Evolutionary conservation across 139 green algal genomes (phyloP).

Genomic region (Nannochloris sp.): DNA sequence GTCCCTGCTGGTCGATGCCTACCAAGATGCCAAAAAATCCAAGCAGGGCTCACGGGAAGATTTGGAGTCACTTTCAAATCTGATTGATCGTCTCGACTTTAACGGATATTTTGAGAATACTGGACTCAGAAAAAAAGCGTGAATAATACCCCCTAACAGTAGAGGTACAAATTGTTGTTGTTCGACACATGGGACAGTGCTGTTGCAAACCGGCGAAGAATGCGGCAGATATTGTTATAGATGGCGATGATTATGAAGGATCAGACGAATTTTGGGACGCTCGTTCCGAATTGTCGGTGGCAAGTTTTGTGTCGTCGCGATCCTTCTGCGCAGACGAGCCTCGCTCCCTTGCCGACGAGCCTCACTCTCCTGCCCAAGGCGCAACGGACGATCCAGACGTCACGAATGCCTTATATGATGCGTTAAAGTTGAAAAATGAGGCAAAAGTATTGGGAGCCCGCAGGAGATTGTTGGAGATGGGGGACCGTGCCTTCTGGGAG

Average conservation of each 20-base stretch:
- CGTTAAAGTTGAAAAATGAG: no score
- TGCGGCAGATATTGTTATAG: neutral
- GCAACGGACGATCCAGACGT: no score
- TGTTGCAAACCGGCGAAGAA: no score
- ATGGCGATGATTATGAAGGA: neutral
- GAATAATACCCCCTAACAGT: neutral
- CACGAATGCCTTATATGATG: no score
- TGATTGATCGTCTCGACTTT: conserved; percentile 42
- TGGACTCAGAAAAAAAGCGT: no score
- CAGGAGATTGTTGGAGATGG: no score
- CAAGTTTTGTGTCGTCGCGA: neutral
- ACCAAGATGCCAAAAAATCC: conserved; percentile 23
- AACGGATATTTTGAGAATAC: conserved; percentile 27
- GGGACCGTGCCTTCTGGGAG: no score
- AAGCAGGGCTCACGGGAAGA: conserved; percentile 33
- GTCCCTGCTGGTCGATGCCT: conserved; percentile 23
- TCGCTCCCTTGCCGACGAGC: no score
- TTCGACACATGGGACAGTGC: neutral
- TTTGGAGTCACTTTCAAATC: conserved; percentile 36
- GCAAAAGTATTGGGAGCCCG: no score
- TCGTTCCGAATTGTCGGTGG: neutral
- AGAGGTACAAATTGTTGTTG: neutral
- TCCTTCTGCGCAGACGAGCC: neutral
- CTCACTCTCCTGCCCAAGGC: no score
- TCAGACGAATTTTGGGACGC: neutral